Base-by-base conservation (phyloP, 1,284 basidiomycete genomes). In the Heterobasidion parviporum region DNA sequence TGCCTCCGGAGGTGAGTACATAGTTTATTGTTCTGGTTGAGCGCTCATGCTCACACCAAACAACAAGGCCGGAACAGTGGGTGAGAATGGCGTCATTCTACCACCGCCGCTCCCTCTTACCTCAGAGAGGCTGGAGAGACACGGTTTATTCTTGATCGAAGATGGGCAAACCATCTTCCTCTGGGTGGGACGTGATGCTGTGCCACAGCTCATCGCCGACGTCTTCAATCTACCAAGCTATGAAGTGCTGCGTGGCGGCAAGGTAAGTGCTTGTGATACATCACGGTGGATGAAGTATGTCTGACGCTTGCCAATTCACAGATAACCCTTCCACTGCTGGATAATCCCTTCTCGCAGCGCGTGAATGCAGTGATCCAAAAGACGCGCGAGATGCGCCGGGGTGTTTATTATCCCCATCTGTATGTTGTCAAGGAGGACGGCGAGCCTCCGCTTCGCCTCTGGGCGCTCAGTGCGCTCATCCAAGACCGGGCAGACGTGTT, bases 371-470 rank as follows among this genome's bases (percentile, higher is more conserved):
- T 99, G 63, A 75, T 99, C 54, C 89, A 92, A 71, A 97, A 98
- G 76, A 92, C 91, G 36, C 80, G 94, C 16, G 94, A 97, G 72
- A 82, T 88, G 77, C 85, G 89, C 54, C 80, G 94, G 45, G 95
- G 96, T 8, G 86, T 89, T 4, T 99, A 98, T 72, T 87, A 89
- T 67, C 92, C 94, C 14, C 92, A 97, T 68, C 75, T 99, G n/a
- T 99, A 98, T 68, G 77, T 99, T 47, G 95, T 98, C 65, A 99
- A 99, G 75, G 94, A 97, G 69, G 97, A 99, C 65, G 96, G 94
- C 56, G 97, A 99, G 72, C 92, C 94, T 2, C 87, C 93, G 51
- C 75, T 99, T 67, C 79, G 95, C 58, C 81, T 94, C 62, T 98
- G 95, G 95, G 97, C 96, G 0, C 79, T 99, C 61, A 94, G 92